Conservation (phyloP, 352 stramenopile species). For the Phytopythium cucurbitacearum region DNA sequence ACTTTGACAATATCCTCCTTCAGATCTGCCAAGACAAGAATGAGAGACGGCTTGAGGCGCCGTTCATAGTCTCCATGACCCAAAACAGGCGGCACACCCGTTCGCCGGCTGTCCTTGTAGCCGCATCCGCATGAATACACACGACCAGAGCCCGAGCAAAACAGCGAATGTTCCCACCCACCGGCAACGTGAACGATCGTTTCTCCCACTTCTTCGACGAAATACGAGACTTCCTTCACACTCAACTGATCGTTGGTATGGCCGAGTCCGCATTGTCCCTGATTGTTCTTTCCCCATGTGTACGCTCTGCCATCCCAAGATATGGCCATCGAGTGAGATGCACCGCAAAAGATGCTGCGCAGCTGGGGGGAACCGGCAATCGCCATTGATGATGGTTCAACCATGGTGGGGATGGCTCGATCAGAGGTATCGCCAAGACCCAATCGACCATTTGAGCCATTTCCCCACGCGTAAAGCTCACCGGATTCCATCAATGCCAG, state of each 20-base stretch:
- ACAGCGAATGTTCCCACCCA: slow-evolving; percentile 82
- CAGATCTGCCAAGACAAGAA: slow-evolving; percentile 45
- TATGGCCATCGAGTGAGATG: slow-evolving; percentile 72
- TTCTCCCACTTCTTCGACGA: slow-evolving; percentile 43
- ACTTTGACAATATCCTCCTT: slow-evolving; percentile 61
- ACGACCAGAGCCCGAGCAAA: slow-evolving; percentile 53
- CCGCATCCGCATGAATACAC: slow-evolving; percentile 76
- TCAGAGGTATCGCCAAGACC: slow-evolving; percentile 77
- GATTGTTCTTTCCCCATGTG: slow-evolving; percentile 84
- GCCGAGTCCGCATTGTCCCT: slow-evolving; percentile 77
- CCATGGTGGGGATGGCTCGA: slow-evolving; percentile 44
- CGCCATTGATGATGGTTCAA: slow-evolving; percentile 1
- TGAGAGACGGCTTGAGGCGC: slow-evolving; percentile 46
- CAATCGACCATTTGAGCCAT: slow-evolving; percentile 80
- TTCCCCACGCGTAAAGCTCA: slow-evolving; percentile 80
- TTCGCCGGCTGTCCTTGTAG: slow-evolving; percentile 82
- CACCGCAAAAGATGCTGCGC: slow-evolving; percentile 59
- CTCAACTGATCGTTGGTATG: slow-evolving; percentile 71
- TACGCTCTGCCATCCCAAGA: slow-evolving; percentile 49
- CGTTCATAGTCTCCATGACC: slow-evolving; percentile 70
- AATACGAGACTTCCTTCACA: slow-evolving; percentile 50
- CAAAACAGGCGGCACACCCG: slow-evolving; percentile 75
- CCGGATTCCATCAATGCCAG: slow-evolving; percentile 54
- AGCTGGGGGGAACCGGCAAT: slow-evolving; percentile 12
- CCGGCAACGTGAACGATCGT: slow-evolving; percentile 48